phyloP scores from a whole-genome alignment of 768 basidiomycete genomes.

The Cystofilobasidium bisporidii region DNA sequence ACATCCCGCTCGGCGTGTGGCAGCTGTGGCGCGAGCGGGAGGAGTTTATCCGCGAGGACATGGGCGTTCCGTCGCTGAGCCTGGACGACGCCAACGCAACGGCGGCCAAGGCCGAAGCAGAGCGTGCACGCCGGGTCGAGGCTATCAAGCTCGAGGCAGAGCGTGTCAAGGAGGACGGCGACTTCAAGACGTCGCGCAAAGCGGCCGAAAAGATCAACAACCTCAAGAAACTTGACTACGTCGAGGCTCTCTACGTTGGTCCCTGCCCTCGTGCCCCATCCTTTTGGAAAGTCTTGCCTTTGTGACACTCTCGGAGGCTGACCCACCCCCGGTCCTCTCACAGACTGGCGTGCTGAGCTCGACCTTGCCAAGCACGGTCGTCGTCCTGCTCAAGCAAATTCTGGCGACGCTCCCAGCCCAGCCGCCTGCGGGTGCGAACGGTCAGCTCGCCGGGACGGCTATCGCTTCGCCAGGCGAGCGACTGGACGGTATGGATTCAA shows the following conservation, averaged over 20 bases:
- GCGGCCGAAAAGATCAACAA: constrained; percentile 41
- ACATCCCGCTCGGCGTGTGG: constrained; percentile 72
- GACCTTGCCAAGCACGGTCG: constrained; percentile 76
- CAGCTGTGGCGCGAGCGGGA: constrained; percentile 96
- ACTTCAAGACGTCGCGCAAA: constrained; percentile 30
- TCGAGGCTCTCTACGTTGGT: constrained; percentile 87
- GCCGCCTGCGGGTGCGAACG: constrained; percentile 7
- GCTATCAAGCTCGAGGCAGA: constrained; percentile 32
- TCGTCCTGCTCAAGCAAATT: constrained; percentile 83
- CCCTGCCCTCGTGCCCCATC: no score
- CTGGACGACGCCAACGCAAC: constrained; percentile 30
- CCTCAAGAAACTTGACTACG: constrained; percentile 72
- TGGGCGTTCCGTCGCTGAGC: constrained; percentile 53
- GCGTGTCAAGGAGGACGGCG: constrained; percentile 4
- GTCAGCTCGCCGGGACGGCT: background rate
- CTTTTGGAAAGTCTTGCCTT: no score
- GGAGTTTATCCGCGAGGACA: constrained; percentile 88
- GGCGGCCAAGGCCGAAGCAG: constrained; percentile 28
- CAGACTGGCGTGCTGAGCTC: constrained; percentile 70
- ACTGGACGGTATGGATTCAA: constrained; percentile 32
- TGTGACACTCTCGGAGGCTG: background rate
- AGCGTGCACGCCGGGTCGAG: constrained; percentile 43
- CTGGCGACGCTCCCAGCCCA: constrained; percentile 70
- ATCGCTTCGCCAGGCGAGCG: constrained; percentile 39
- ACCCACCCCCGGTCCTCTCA: background rate